These are phyloP conservation scores for Populus tremula DNA, from an alignment of 345 rosid species.

Conservation along the genomic window DNA sequence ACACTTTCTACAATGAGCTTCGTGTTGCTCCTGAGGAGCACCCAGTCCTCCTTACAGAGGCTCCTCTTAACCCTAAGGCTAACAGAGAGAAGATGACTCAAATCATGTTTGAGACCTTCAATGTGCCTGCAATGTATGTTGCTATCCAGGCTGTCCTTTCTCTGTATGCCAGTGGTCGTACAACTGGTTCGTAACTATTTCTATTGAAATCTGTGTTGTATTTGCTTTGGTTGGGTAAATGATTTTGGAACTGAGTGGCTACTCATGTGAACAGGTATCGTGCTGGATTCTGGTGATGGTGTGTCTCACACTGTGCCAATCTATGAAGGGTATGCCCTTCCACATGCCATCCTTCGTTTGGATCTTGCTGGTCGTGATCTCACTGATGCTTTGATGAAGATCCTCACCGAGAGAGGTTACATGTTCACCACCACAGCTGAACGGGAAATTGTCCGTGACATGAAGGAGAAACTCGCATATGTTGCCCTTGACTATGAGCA, in stretches of 20 bases:
- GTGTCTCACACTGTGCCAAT: slow-evolving; percentile 67
- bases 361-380: slow-evolving; percentile 67
- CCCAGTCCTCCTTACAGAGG: slow-evolving; percentile 61
- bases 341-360: slow-evolving; percentile 59
- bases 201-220: not conserved
- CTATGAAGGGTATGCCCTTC: slow-evolving; percentile 61
- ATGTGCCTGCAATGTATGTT: slow-evolving; percentile 66
- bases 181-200: slow-evolving; percentile 42
- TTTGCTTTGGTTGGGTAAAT: no score
- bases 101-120: slow-evolving; percentile 70
- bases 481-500: slow-evolving; percentile 61
- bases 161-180: slow-evolving; percentile 63
- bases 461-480: slow-evolving; percentile 73
- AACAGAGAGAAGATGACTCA: slow-evolving; percentile 81
- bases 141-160: slow-evolving; percentile 66
- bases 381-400: slow-evolving; percentile 63
- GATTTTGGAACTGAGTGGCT: not conserved
- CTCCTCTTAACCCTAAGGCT: slow-evolving; percentile 67
- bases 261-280: slow-evolving; percentile 43
- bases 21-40: slow-evolving; percentile 72
- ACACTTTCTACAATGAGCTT: slow-evolving; percentile 71
- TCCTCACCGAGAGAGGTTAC: slow-evolving; percentile 64
- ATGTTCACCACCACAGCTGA: slow-evolving; percentile 70
- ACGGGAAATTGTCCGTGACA: slow-evolving; percentile 88
- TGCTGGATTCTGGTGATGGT: slow-evolving; percentile 72